Conservation (phyloP, 2,329 filamentous ascomycete genomes). For the Fusarium oxysporum region DNA sequence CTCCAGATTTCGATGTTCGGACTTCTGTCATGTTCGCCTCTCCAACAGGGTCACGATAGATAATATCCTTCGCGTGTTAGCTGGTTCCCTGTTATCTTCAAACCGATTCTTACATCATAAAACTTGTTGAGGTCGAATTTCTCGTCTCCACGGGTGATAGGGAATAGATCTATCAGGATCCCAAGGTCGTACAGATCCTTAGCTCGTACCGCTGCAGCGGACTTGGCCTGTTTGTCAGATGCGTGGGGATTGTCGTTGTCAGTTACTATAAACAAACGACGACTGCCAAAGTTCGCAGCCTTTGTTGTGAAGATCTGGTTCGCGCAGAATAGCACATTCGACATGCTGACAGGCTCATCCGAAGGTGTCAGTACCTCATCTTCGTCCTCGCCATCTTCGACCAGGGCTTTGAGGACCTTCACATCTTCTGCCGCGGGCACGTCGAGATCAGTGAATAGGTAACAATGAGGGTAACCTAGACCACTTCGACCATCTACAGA, state of each 20-base stretch:
- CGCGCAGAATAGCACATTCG: constrained; percentile 91
- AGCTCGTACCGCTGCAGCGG: constrained; percentile 84
- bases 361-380: constrained; percentile 77
- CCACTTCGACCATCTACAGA: constrained; percentile 70
- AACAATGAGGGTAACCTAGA: constrained; percentile 87
- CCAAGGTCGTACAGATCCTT: constrained; percentile 96
- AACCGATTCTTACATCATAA: constrained; percentile 76
- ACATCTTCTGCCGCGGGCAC: constrained; percentile 89
- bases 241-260: constrained; percentile 90
- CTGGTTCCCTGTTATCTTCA: not conserved
- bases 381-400: constrained; percentile 81
- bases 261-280: constrained; percentile 94
- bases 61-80: constrained; percentile 74
- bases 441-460: constrained; percentile 88
- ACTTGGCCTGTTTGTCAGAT: constrained; percentile 76
- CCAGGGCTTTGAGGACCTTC: constrained; percentile 78
- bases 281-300: constrained; percentile 92
- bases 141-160: constrained; percentile 77
- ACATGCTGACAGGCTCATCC: constrained; percentile 79
- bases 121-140: constrained; percentile 87
- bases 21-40: constrained; percentile 69
- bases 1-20: constrained; percentile 73
- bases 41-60: constrained; percentile 82
- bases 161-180: constrained; percentile 92
- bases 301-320: constrained; percentile 97